Base-by-base conservation (phyloP, 2,329 filamentous ascomycete species). In the Colletotrichum plurivorum region DNA sequence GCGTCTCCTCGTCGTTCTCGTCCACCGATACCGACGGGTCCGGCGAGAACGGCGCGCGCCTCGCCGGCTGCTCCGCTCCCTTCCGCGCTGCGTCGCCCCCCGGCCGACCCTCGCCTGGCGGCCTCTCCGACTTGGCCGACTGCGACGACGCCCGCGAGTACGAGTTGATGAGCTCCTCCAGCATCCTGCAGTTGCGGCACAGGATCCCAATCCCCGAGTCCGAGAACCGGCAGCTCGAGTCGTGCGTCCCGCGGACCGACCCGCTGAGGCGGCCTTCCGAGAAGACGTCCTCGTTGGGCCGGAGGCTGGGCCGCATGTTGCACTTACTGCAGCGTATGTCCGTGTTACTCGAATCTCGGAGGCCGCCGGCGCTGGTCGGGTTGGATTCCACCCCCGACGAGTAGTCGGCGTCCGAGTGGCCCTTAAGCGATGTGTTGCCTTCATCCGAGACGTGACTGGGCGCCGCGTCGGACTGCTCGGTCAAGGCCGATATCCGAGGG, bases 261-360 rank as follows among this genome's bases (percentile, higher is more conserved):
- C 13, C 51, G 20, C 62, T 56, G 55, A 67, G 4, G 7, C 22
- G 45, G 10, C 31, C 12, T 5, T 56, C 43, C 15, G 43, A 25
- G 25, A 69, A 69, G 2, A 69, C 36, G 8, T 61, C 49, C 20
- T 69, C 62, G 36, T 66, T 31, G 1, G 67, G 56, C 4, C 62
- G 67, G 22, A 69, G 67, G 8, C 55, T 61, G 1, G 63, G 62
- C 20, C 67, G 49, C 63, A 69, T 69, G 56, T 69, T 67, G 45
- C 67, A 69, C 16, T 69, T 69, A 49, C 67, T 69, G 51, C 67
- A 69, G 9, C 67, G 55, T 6, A 69, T 69, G 10, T 69, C 67
- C 6, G 62, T 61, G n/a, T 55, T 60, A 0, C 27, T 57, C 6
- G 62, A 69, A 51, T 61, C 51, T 10, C 62, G 55, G 20, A 56